Conservation (phyloP, 1,139 yeast genomes). For the Suhomyces choctaworum region DNA sequence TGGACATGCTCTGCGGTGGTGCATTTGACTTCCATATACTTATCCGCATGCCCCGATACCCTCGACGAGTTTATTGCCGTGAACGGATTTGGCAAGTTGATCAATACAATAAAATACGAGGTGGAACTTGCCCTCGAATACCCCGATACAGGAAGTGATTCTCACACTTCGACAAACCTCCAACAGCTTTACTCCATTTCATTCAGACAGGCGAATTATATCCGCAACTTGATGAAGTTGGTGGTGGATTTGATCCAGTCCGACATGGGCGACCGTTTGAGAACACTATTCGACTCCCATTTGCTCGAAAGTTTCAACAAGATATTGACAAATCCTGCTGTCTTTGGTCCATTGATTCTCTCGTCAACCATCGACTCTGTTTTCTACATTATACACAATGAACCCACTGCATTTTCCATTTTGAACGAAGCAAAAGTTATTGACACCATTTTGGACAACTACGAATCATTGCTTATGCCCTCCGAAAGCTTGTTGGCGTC, state of each 20-base stretch:
- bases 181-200: conserved; percentile 55
- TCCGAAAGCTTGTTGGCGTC: conserved; percentile 60
- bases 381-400: conserved; percentile 78
- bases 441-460: conserved; percentile 60
- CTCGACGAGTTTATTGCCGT: conserved; percentile 61
- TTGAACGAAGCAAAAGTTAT: conserved; percentile 77
- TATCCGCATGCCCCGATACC: conserved; percentile 48
- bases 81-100: conserved; percentile 65
- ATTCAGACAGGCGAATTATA: conserved; percentile 63
- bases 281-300: conserved; percentile 85
- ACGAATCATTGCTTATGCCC: conserved; percentile 53
- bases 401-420: conserved; percentile 85
- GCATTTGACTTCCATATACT: conserved; percentile 58
- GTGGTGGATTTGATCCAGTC: conserved; percentile 65
- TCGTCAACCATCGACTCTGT: conserved; percentile 67
- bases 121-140: conserved; percentile 62
- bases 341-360: conserved; percentile 72
- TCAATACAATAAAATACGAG: conserved; percentile 64
- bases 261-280: conserved; percentile 79
- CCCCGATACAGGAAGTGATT: conserved; percentile 33
- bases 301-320: conserved; percentile 60
- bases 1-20: conserved; percentile 67
- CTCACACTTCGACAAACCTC: conserved; percentile 44
- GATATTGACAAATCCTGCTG: conserved; percentile 55
- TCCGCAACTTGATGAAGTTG: conserved; percentile 59